Conservation (phyloP, 495 filamentous ascomycete genomes). For the Podospora pseudopauciseta region DNA sequence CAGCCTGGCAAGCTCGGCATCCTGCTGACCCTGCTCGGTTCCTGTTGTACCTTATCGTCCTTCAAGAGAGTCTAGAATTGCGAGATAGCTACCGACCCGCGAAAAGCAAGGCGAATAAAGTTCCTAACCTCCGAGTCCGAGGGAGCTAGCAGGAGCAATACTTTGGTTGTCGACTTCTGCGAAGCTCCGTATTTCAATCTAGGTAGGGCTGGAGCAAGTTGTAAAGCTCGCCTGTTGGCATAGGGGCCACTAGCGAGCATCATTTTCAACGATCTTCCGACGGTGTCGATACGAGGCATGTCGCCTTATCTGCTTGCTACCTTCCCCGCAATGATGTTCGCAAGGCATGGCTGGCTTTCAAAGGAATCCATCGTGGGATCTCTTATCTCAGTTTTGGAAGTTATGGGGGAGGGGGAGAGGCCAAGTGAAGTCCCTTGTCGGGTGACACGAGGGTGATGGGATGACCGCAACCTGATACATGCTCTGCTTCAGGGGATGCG, state of each 20-base stretch:
- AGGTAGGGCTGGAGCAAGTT: not conserved
- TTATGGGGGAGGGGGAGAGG: not conserved
- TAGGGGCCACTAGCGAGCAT: not conserved
- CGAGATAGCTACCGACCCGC: not conserved
- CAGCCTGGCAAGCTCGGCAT: not conserved
- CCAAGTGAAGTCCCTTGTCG: constrained; percentile 1
- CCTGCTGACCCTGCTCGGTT: not conserved
- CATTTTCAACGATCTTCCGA: not conserved
- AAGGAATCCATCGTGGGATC: not conserved
- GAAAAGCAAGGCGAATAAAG: not conserved
- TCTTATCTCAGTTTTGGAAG: constrained; percentile 1
- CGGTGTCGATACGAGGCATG: not conserved
- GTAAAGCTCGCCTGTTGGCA: not conserved
- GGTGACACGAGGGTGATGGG: constrained; percentile 13
- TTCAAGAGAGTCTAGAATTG: not conserved
- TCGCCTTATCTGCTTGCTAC: constrained; percentile 2
- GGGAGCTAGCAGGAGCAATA: not conserved
- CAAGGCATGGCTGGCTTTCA: not conserved
- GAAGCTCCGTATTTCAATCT: not conserved
- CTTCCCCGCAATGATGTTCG: constrained; percentile 1
- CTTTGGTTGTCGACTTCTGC: not conserved
- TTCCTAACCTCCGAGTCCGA: not conserved
- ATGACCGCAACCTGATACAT: constrained; percentile 27
- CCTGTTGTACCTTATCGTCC: not conserved
- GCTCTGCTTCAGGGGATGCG: constrained; percentile 1